Base-by-base conservation (phyloP, 805 yeast genomes). In the Lipomyces yamanashiensis region DNA sequence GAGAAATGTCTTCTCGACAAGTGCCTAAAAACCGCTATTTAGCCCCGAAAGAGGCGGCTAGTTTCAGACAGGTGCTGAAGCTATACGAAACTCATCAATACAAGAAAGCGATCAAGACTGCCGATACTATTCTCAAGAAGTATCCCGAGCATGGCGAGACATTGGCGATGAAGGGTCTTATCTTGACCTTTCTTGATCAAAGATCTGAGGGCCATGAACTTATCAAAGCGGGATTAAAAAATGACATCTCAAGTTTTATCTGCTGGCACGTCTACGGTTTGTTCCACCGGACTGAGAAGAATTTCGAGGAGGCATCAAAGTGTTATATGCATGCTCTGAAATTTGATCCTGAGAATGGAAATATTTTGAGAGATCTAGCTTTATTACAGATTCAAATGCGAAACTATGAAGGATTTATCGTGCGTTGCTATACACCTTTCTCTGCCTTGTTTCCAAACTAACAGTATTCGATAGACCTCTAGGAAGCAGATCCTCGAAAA, bases 191-290 rank as follows among this genome's bases (percentile, higher is more conserved):
- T 67, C 71, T 84, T 53, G 85, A 87, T 57, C 86, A 85, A 70
- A 79, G 81, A 63, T 77, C 78, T 1, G 96, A 90, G 59, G 92
- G 92, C 1, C 85, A 82, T 57, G 72, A 81, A 0, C 84, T 84
- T 70, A 83, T 92, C 58, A 69, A 76, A 45, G 85, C 83, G 71
- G 96, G 96, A 0, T 67, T 87, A 28, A 78, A 80, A 40, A 85
- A 85, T 69, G 87, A 84, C 43, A 78, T 84, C 19, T 76, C 79
- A 2, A 85, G 90, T 70, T 86, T 90, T 58, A 84, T 92, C 53
- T 88, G 89, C 19, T 83, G 90, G 76, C 98, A 95, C 72, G 85
- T 95, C 70, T 82, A 90, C 4, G 98, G 97, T 19, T 85, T 93
- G 58, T 88, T 88, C 74, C 88, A 89, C 78, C 82, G 96, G 68